These are phyloP conservation scores for Chrysoporthe deuterocubensis DNA, from an alignment of 2,329 filamentous ascomycete genomes.

Conservation along the genomic window DNA sequence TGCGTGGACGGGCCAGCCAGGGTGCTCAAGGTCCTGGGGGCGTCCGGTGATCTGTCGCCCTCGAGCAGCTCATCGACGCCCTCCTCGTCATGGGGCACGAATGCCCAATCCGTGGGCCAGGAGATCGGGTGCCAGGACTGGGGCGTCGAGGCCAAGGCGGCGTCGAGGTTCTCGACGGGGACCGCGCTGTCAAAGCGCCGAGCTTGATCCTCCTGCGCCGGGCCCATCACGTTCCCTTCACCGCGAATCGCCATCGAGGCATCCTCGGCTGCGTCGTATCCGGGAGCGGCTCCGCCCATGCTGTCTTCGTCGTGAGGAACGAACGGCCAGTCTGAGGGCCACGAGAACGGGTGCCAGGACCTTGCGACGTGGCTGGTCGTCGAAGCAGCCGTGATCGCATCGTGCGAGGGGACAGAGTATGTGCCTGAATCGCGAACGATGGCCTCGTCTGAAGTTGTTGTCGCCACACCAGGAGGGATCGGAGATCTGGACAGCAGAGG, in stretches of 20 bases:
- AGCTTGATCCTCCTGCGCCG: not conserved
- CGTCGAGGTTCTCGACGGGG: not conserved
- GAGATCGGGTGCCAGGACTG: not conserved
- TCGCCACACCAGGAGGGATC: not conserved
- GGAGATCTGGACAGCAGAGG: not conserved
- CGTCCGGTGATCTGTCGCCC: not conserved
- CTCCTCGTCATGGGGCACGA: not conserved
- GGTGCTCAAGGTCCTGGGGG: not conserved
- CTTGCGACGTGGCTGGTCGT: not conserved
- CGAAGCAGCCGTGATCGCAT: not conserved
- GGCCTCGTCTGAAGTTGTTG: not conserved
- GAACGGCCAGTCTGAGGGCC: constrained; percentile 7
- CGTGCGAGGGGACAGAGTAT: not conserved
- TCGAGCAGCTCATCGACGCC: not conserved
- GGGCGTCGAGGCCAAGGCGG: not conserved
- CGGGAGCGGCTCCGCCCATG: not conserved
- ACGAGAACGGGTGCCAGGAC: constrained; percentile 9
- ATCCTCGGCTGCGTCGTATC: too few relatives aligned
- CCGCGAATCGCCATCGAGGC: not conserved
- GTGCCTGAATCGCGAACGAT: not conserved
- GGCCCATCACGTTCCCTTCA: not conserved
- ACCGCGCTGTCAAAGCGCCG: not conserved
- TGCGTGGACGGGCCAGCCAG: not conserved
- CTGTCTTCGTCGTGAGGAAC: constrained; percentile 2
- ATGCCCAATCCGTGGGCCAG: not conserved